These are phyloP conservation scores for Boletellus emodensis DNA, from an alignment of 768 basidiomycete genomes.

Conservation along the genomic window DNA sequence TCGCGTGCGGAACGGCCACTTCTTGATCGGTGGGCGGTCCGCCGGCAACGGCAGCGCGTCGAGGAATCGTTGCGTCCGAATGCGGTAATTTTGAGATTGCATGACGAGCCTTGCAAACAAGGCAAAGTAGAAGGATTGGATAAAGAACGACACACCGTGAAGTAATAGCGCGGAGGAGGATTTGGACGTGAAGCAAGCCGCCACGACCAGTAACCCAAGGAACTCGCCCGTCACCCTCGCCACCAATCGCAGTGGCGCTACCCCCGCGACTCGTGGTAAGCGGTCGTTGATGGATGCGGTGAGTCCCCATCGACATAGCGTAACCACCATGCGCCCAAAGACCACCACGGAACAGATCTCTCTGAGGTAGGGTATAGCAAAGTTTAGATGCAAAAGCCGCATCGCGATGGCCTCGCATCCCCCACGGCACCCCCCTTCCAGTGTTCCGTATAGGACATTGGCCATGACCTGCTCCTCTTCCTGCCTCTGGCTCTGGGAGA, in stretches of 20 bases:
- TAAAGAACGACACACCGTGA: conserved; percentile 9
- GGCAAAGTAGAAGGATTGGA: conserved; percentile 16
- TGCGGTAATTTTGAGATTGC: conserved; percentile 15
- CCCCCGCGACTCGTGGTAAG: not conserved
- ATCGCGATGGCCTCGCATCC: conserved; percentile 13
- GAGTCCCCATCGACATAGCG: conserved; percentile 13
- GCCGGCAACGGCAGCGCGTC: not conserved
- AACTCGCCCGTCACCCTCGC: conserved; percentile 9
- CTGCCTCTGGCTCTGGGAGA: conserved; percentile 1
- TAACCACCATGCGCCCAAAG: conserved; percentile 6
- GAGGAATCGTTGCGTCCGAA: conserved; percentile 12
- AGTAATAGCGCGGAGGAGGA: conserved; percentile 4
- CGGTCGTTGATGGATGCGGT: conserved; percentile 5
- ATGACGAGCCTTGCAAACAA: conserved; percentile 13
- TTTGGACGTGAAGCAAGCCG: conserved; percentile 1
- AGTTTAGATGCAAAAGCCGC: conserved; percentile 8
- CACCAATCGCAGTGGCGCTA: conserved; percentile 6
- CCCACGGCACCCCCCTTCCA: conserved; percentile 16
- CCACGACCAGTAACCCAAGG: conserved; percentile 7
- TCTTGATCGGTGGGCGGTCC: conserved; percentile 2
- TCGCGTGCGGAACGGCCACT: conserved; percentile 2
- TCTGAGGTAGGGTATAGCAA: conserved; percentile 3
- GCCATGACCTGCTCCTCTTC: conserved; percentile 11
- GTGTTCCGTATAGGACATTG: conserved; percentile 5
- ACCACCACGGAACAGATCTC: conserved; percentile 1